Evolutionary conservation across 139 green algal species (phyloP), one percentile per base, ranked within the genome.

Genomic region (Chlamydomonas sp.): DNA sequence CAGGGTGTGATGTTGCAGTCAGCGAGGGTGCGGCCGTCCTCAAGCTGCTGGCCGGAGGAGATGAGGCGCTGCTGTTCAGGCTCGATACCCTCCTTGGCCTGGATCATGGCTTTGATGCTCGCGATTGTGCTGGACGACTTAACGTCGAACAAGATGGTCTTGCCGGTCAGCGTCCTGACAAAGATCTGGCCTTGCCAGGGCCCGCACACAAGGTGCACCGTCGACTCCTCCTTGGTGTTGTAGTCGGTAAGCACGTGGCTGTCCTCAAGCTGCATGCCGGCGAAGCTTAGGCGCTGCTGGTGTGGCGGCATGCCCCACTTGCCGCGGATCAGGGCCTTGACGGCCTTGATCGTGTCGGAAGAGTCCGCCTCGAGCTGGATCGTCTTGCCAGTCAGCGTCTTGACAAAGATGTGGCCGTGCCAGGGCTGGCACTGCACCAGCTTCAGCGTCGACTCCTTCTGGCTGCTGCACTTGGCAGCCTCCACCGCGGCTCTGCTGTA

Each of bases 1-100:
- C 95, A 86, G 84, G 93, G 92, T 83, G 94, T 87, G 83, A 97
- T 97, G 87, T 97, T 97, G 88, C 97, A 97, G 78, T 97, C 91
- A 10, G 91, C 87, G 65, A 97, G 80, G n/a, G 91, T 96, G 72
- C 92, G 84, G 72, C 92, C 92, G 67, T 97, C 92, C 84, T 97
- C 92, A 35, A 97, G 84, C 85, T 97, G 92, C 87, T 97, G 97
- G 67, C 92, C 92, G 33, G 92, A 92, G 65, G 96, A 97, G 73
- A 97, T 97, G 73, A 97, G 82, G 47, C 92, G 86, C 86, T 97
- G 92, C 89, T 97, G 92, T 80, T 97, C 92, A 39, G 91, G 91
- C 26, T 90, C 90, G 79, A 97, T 97, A 38, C 67, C 58, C 74
- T 96, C 89, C 79, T 96, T 96, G 77, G 95, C 89, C 79, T 96